phyloP scores from a whole-genome alignment of 1,139 yeast genomes.

The Hansenula lynferdii region DNA sequence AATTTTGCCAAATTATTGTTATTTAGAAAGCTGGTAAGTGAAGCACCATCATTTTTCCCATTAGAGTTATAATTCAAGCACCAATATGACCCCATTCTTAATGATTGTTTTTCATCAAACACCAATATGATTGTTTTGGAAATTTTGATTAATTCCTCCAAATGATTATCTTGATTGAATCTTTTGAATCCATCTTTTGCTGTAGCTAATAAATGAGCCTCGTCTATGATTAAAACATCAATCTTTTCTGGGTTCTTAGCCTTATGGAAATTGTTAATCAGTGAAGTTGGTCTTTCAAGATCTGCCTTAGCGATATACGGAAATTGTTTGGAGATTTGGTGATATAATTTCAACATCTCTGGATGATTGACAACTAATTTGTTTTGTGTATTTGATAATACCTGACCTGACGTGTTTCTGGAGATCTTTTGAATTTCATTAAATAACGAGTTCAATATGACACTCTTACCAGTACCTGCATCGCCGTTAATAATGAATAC shows the following conservation, averaged over 20 bases:
- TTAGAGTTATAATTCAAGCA: conserved; percentile 13
- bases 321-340: conserved; percentile 30
- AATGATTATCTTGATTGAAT: conserved; percentile 35
- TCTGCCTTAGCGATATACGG: conserved; percentile 29
- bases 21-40: conserved; percentile 16
- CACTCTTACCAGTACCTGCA: conserved; percentile 31
- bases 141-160: conserved; percentile 31
- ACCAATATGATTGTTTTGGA: conserved; percentile 32
- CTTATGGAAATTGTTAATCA: conserved; percentile 27
- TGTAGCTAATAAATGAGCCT: conserved; percentile 36
- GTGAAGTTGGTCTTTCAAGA: conserved; percentile 36
- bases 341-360: conserved; percentile 37
- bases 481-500: conserved; percentile 36
- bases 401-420: conserved; percentile 17
- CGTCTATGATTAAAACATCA: conserved; percentile 36
- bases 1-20: conserved; percentile 10
- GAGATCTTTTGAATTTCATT: conserved; percentile 30
- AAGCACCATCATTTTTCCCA: conserved; percentile 24
- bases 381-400: conserved; percentile 23
- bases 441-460: conserved; percentile 25
- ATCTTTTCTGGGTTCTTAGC: conserved; percentile 8
- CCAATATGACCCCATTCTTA: conserved; percentile 40
- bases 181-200: conserved; percentile 36
- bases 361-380: conserved; percentile 38
- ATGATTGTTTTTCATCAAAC: conserved; percentile 36